Base-by-base conservation (phyloP, 2,329 filamentous ascomycete genomes). In the Aspergillus bombycis region DNA sequence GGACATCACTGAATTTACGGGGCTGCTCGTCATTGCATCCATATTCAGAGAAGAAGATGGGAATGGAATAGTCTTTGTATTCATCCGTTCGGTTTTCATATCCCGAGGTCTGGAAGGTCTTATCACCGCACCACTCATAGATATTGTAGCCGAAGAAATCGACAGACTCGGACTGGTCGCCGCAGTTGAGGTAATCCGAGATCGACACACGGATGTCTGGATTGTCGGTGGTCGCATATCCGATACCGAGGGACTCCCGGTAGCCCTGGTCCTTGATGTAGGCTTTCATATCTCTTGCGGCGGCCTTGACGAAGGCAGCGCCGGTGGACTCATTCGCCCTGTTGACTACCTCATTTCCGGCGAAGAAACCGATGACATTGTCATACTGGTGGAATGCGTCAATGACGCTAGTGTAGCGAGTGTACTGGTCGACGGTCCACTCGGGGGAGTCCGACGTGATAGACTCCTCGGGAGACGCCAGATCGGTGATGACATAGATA, bases 61-160 rank as follows among this genome's bases (percentile, higher is more conserved):
- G 95, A 3, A 98, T 92, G 11, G 92, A 92, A 85, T 95, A 99
- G 77, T 90, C 88, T 63, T 84, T 79, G 83, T 97, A 99, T 82
- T 97, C 94, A 68, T 92, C 80, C 71, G 93, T 93, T 78, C 94
- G 91, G 62, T 88, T 85, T 67, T 90, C 84, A 81, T 94, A 99
- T 60, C 93, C 92, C 4, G 95, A 97, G 64, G 84, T 76, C 41
- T 84, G 75, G 82, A 91, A 95, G 72, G 84, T 88, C 75, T 91
- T 96, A 71, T 94, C 79, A 71, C 94, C 95, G 78, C 95, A 99
- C 95, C 95, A 99, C 60, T 94, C 96, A 86, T 99, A 99, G 82
- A 98, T 97, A 86, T 99, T 99, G 90, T 98, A 98, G 63, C 95
- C 95, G 92, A 94, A 99, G 85, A 96, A 97, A 81, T 99, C 95